Evolutionary conservation across 805 yeast genomes (phyloP), one percentile per base, ranked within the genome.

Genomic region (Ogataea ganodermae): DNA sequence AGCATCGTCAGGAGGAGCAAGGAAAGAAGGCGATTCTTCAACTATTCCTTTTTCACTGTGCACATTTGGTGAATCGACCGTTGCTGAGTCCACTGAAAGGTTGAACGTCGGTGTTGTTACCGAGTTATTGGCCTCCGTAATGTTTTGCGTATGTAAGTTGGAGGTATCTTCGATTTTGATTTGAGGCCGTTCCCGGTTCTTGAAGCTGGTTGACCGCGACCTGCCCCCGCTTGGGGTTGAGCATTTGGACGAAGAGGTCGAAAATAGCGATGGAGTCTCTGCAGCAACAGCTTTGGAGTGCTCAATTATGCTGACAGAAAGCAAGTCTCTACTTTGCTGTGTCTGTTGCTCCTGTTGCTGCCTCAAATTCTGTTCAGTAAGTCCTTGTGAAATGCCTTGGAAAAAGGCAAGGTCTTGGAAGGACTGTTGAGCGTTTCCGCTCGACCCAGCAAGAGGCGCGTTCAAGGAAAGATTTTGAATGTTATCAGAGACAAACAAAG

Each of bases 261-360:
- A 73, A 60, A 81, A 81, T 13, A 81, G 62, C 0, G 85, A 80
- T 0, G 84, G 84, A 0, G 84, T 80, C 33, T 65, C 68, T 3
- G 74, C 74, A 0, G 72, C 72, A 6, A 67, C 61, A 6, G 58
- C 66, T n/a, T 73, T 75, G 5, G 79, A 71, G 2, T 72, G 68
- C 27, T 67, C 64, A 18, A 67, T 53, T 2, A 60, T 54, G 26
- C 54, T 56, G 32, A 60, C 59, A 0, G 55, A 45, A 2, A 59
- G 60, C 6, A 16, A 16, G 8, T 5, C 22, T 6, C 17, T 31
- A 10, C 13, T 23, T 24, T 17, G 39, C 17, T 32, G 46, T 10
- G 14, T 13, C 26, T 38, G 52, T 28, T 43, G 42, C n/a, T 45
- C 46, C 18, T 57, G 49, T 38, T 54, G 55, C 13, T 55, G 54